Conservation (phyloP, 352 stramenopile species). For the Pythium rhizo-oryzae region DNA sequence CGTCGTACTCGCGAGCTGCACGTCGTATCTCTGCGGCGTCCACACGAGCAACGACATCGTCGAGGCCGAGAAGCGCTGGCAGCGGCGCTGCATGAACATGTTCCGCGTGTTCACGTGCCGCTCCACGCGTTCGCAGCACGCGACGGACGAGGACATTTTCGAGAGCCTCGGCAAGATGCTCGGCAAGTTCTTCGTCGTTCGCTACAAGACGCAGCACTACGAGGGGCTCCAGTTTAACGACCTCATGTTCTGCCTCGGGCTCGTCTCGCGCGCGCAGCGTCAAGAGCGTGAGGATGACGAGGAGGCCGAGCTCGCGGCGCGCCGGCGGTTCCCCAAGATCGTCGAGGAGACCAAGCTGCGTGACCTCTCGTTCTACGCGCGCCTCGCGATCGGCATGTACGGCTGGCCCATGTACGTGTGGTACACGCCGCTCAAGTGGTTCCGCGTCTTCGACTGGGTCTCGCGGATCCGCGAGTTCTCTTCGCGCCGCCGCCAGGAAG, state of each 20-base stretch:
- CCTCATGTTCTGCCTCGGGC: constrained; percentile 65
- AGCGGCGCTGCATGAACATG: constrained; percentile 61
- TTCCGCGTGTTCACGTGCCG: constrained; percentile 64
- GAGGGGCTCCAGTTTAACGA: constrained; percentile 73
- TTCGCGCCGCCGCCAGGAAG: too few species aligned
- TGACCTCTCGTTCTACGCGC: constrained; percentile 66
- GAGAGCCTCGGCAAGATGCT: constrained; percentile 62
- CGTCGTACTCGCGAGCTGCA: constrained; percentile 41
- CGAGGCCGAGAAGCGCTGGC: constrained; percentile 66
- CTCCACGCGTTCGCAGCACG: constrained; percentile 29
- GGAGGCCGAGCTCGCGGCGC: constrained; percentile 24
- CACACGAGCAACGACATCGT: constrained; percentile 53
- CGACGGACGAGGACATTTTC: constrained; percentile 69
- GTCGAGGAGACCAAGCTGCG: constrained; percentile 50
- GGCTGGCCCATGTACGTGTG: constrained; percentile 79
- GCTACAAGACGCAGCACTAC: constrained; percentile 67
- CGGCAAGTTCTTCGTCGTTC: constrained; percentile 76
- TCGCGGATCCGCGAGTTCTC: background rate
- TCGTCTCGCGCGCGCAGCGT: constrained; percentile 62
- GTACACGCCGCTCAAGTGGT: constrained; percentile 74
- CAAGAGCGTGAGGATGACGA: constrained; percentile 48
- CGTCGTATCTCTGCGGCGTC: constrained; percentile 70
- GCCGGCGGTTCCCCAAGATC: constrained; percentile 36
- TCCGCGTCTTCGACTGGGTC: constrained; percentile 61
- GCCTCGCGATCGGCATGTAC: constrained; percentile 74